phyloP scores from a whole-genome alignment of 2,329 filamentous ascomycete species.

The Pseudogymnoascus sp. region DNA sequence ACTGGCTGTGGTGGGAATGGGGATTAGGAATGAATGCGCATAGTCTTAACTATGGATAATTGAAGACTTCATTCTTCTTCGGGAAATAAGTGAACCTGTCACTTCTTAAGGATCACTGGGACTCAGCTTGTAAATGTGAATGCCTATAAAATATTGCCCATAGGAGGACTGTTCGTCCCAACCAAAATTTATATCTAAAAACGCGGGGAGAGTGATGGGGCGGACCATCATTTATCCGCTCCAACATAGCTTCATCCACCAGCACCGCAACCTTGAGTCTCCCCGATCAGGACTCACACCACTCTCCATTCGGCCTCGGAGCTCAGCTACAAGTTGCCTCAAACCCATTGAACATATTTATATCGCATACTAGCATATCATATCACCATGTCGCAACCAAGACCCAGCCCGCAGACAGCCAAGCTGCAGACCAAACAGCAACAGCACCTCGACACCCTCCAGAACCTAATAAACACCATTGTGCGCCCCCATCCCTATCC shows the following conservation, averaged over 20 bases:
- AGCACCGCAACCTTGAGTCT: not conserved
- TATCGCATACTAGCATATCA: not conserved
- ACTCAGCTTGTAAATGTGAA: not conserved
- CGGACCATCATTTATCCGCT: not conserved
- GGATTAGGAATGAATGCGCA: not conserved
- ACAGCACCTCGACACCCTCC: slow-evolving; percentile 34
- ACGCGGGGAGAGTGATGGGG: not conserved
- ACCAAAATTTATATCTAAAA: not conserved
- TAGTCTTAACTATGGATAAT: not conserved
- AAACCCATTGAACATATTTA: not conserved
- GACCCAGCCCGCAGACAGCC: not conserved
- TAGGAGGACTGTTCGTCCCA: too few species aligned
- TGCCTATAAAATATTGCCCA: not conserved
- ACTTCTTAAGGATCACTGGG: not conserved
- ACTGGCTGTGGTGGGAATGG: not conserved
- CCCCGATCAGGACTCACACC: not conserved
- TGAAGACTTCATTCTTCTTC: not conserved
- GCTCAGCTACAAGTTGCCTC: not conserved
- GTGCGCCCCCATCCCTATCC: slow-evolving; percentile 29
- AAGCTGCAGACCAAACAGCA: slow-evolving; percentile 11
- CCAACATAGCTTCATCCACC: not conserved
- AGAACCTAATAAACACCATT: slow-evolving; percentile 48
- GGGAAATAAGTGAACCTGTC: not conserved
- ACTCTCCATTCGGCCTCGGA: not conserved
- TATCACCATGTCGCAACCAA: not conserved